These are phyloP conservation scores for Hypoxylon sp. DNA, from an alignment of 2,329 filamentous ascomycete species.

Conservation along the genomic window DNA sequence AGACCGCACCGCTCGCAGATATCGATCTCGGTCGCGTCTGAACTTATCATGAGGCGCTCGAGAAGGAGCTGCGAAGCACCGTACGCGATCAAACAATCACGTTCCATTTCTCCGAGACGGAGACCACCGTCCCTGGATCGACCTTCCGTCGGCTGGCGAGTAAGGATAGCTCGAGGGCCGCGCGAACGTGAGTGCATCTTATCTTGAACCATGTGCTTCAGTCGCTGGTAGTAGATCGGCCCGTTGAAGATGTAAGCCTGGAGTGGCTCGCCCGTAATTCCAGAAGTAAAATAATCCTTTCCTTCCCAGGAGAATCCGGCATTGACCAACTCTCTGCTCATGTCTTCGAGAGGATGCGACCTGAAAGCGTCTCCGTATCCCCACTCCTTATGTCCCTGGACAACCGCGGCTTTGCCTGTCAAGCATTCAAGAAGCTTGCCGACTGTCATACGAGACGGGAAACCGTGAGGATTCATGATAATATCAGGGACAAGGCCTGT, in stretches of 20 bases:
- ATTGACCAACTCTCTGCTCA: conserved; percentile 86
- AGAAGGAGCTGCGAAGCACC: conserved; percentile 92
- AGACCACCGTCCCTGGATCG: conserved; percentile 92
- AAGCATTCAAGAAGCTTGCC: conserved; percentile 97
- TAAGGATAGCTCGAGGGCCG: conserved; percentile 91
- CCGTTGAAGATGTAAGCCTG: conserved; percentile 99
- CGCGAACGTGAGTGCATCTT: conserved; percentile 98
- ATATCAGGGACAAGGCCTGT: conserved; percentile 94
- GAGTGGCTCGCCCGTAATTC: conserved; percentile 93
- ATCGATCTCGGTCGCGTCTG: conserved; percentile 91
- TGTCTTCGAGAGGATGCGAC: conserved; percentile 87
- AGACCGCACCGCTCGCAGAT: conserved; percentile 95
- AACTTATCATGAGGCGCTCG: conserved; percentile 94
- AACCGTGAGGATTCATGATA: conserved; percentile 99
- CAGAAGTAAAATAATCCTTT: conserved; percentile 96
- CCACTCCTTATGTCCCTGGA: conserved; percentile 89
- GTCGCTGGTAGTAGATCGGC: conserved; percentile 98
- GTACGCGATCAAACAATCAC: conserved; percentile 97
- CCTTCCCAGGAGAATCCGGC: conserved; percentile 97
- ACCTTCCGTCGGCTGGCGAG: conserved; percentile 95
- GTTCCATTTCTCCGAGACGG: conserved; percentile 97
- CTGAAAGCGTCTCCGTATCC: conserved; percentile 86
- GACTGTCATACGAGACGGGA: conserved; percentile 99
- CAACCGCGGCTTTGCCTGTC: conserved; percentile 91
- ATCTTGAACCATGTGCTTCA: conserved; percentile 99